Evolutionary conservation across 2,329 filamentous ascomycete genomes (phyloP), one percentile per base, ranked within the genome.

Genomic region (Hypoxylon sp.): DNA sequence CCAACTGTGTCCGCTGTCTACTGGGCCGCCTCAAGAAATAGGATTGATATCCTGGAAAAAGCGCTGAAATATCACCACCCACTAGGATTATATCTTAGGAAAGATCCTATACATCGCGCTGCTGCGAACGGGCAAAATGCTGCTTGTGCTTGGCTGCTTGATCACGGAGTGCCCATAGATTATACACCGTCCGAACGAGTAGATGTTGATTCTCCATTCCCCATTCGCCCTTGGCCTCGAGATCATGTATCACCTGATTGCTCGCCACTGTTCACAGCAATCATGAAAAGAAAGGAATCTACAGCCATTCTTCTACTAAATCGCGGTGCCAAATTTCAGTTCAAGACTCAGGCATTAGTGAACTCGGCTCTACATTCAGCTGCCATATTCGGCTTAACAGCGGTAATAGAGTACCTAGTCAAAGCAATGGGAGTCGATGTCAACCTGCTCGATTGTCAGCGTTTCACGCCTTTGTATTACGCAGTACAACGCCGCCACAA

Each of bases 21-120:
- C 10, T 64, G 60, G 63, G 67, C 58, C 31, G 47, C 47, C n/a
- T 9, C 0, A 8, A 24, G 14, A 10, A 42, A 62, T 11, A 67
- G 53, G 19, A 55, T 58, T 54, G 67, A 70, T 53, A 48, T 70
- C 8, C 52, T 70, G 17, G 63, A 63, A n/a, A 70, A 60, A 22
- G 63, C 67, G 24, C 26, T 44, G 37, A 24, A 42, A 24, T 61
- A 64, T 51, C 1, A 47, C 4, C 33, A 63, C 5, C 2, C 10
- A 11, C 37, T 69, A 31, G 62, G 54, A 3, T 48, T 44, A 3
- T 19, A 11, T 13, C 3, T 8, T 17, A 0, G 1, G 9, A 6
- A 9, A 3, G 13, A 46, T n/a, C 67, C 67, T 22, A 37, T 67
- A 33, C 14, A 57, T 5, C 1, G 5, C 3, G 67, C 67, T 13